Conservation (phyloP, 2,329 filamentous ascomycete genomes). For the Rutstroemia sydowiana region DNA sequence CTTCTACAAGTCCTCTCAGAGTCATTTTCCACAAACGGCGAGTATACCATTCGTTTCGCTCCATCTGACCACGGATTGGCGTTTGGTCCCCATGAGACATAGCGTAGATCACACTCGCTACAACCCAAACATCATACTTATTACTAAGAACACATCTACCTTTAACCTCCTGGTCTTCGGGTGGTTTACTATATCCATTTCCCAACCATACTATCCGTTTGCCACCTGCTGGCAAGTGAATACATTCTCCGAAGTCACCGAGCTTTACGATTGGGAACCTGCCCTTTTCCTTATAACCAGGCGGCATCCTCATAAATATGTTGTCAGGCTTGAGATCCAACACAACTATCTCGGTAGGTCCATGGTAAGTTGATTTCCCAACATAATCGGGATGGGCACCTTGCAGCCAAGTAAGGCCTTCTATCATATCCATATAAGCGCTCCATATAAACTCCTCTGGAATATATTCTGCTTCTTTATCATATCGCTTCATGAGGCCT, state of each 20-base stretch:
- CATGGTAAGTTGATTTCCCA: neutral
- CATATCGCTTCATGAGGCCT: neutral
- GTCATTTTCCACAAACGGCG: neutral
- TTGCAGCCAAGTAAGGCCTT: neutral
- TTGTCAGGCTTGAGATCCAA: conserved; percentile 2
- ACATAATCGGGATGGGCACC: neutral
- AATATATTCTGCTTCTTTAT: neutral
- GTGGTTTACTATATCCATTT: neutral
- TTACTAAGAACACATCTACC: neutral
- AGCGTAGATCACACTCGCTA: neutral
- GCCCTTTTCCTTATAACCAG: neutral
- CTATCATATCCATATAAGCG: neutral
- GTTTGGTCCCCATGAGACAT: neutral
- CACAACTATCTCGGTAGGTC: neutral
- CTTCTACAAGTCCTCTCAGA: neutral
- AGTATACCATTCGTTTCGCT: neutral
- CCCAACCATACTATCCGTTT: neutral
- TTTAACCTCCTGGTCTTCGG: neutral
- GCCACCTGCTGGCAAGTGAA: neutral
- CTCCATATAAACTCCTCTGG: conserved; percentile 7
- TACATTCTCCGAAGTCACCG: conserved; percentile 4
- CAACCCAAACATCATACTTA: conserved; percentile 5
- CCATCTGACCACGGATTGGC: neutral
- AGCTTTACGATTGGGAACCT: conserved; percentile 1
- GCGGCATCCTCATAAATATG: neutral